A percentile compares a stretch with the other conserved stretches of the same genome.
phyloP scores from a whole-genome alignment of 2,329 filamentous ascomycete genomes.

The Xylariaceae sp. region DNA sequence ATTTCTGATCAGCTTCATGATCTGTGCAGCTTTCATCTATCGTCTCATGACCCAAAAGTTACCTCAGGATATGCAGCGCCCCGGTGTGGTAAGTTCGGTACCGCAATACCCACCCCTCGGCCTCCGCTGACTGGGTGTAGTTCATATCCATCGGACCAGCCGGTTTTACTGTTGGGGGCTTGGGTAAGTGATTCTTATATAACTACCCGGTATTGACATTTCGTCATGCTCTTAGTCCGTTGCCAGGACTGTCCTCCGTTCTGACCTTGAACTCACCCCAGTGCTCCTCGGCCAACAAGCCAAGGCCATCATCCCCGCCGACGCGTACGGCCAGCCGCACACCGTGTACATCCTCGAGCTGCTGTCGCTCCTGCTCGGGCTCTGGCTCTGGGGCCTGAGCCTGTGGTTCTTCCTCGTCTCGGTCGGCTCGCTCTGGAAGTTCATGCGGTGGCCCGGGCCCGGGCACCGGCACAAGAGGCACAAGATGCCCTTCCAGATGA shows the following conservation, averaged over 20 bases:
- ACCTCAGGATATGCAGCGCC: constrained; percentile 65
- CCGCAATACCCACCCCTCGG: background rate
- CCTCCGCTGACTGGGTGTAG: constrained; percentile 25
- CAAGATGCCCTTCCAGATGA: constrained; percentile 71
- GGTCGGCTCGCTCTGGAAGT: constrained; percentile 67
- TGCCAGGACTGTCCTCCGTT: background rate
- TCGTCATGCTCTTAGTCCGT: background rate
- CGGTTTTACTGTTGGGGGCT: constrained; percentile 46
- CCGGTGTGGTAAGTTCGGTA: constrained; percentile 59
- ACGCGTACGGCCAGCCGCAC: constrained; percentile 34
- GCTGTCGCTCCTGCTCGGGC: constrained; percentile 51
- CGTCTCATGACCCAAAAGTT: constrained; percentile 84
- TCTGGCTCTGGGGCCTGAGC: constrained; percentile 80
- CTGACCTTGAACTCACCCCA: constrained; percentile 10
- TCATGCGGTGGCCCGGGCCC: constrained; percentile 45
- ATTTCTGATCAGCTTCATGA: constrained; percentile 60
- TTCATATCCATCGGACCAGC: constrained; percentile 77
- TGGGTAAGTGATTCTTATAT: no score
- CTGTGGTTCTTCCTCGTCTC: constrained; percentile 80
- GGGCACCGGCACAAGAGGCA: no score
- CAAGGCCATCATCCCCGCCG: constrained; percentile 32
- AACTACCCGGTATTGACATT: no score
- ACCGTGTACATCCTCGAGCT: constrained; percentile 38
- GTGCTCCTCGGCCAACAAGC: constrained; percentile 39
- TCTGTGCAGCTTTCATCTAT: constrained; percentile 78